Evolutionary conservation across 148 eudicot genomes (phyloP), one percentile per base, ranked within the genome.

Genomic region (Chenopodium suecicum): DNA sequence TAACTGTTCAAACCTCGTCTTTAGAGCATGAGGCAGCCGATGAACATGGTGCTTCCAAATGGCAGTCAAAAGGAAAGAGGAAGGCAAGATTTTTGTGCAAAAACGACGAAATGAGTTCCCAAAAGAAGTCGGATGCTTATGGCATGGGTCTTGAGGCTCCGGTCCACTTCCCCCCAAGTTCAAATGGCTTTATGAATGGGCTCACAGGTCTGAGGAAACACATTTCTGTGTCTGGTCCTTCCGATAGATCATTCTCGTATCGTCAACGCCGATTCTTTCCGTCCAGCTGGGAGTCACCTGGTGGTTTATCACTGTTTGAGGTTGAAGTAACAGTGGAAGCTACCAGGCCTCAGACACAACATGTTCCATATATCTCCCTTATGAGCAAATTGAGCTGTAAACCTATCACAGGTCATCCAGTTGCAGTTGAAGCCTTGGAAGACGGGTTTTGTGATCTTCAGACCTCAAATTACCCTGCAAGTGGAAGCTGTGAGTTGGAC

Each of bases 51-150:
- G 81, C 93, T 70, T 91, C 97, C 16, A 86, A 89, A 84, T 94
- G 97, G 98, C 91, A 93, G 85, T 84, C 83, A 29, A 94, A 94
- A 84, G 94, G 98, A 67, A 94, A 90, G 85, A 86, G 98, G 67
- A 92, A 88, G 67, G 87, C 90, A 12, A 83, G 95, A 60, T 83
- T 80, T 81, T 76, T 82, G 44, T 84, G 74, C 52, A 89, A 84
- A 86, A 84, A 52, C 62, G 87, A 80, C 70, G 86, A 85, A 54
- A 79, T 71, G 9, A 74, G 74, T 73, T 81, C 85, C 32, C 78
- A 64, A 77, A 87, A 85, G 78, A 71, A 84, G 74, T 80, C 77
- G 27, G 84, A 87, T 71, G 76, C 82, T 37, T 70, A 78, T 76
- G 75, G 82, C 75, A 64, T 77, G 37, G 82, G 85, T 64, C 78